Evolutionary conservation across 1,139 yeast genomes (phyloP).

Genomic region (Yamadazyma diddensiae): DNA sequence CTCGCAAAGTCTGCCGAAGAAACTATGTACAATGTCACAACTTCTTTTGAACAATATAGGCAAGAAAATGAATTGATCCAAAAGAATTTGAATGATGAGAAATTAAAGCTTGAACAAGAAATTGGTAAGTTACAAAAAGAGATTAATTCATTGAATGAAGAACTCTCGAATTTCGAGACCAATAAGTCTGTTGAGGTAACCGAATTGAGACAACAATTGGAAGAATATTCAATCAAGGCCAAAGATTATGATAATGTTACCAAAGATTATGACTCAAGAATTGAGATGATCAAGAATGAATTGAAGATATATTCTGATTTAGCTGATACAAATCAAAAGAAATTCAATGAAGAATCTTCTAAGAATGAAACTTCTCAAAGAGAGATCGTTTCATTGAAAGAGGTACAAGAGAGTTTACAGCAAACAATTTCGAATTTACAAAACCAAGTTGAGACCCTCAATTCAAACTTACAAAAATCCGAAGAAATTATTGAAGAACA

Average conservation of each 20-base stretch:
- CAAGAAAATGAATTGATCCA: slow-evolving; percentile 18
- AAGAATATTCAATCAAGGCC: slow-evolving; percentile 27
- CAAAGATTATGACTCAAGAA: slow-evolving; percentile 31
- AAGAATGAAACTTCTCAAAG: slow-evolving; percentile 56
- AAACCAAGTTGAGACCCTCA: slow-evolving; percentile 18
- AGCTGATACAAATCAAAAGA: slow-evolving; percentile 48
- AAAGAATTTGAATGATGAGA: slow-evolving; percentile 20
- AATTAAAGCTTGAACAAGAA: slow-evolving; percentile 17
- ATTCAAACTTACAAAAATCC: slow-evolving; percentile 21
- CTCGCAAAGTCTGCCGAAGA: slow-evolving; percentile 43
- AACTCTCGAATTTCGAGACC: slow-evolving; percentile 16
- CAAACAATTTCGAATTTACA: slow-evolving; percentile 33
- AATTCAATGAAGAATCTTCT: slow-evolving; percentile 56
- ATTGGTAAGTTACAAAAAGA: slow-evolving; percentile 17
- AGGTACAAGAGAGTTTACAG: slow-evolving; percentile 37
- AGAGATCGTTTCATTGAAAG: slow-evolving; percentile 42
- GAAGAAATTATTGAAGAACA: slow-evolving; percentile 24
- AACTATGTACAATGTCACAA: slow-evolving; percentile 37
- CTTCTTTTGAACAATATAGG: slow-evolving; percentile 35
- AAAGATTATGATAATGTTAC: slow-evolving; percentile 34
- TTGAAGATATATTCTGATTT: slow-evolving; percentile 49
- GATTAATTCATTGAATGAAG: slow-evolving; percentile 15
- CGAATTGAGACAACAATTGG: slow-evolving; percentile 21
- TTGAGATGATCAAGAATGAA: slow-evolving; percentile 36
- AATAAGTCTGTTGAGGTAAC: not conserved